Percentiles rank a stretch among this genome's conserved stretches.
Evolutionary conservation across 1,284 basidiomycete genomes (phyloP).

Genomic region (Papiliotrema nemorosa): DNA sequence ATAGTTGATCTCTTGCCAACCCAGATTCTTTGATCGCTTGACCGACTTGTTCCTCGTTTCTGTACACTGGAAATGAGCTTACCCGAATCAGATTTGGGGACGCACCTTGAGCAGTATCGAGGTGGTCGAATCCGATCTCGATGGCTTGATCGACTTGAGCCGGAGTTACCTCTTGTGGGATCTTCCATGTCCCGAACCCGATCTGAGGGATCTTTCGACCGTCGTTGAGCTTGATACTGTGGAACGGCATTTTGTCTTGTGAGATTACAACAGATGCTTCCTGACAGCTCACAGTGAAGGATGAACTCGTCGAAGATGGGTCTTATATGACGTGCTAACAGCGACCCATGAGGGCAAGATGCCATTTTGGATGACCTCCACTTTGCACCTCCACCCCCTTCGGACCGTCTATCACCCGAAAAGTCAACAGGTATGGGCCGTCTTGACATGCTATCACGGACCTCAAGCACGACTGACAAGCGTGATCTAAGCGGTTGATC

Average conservation of each 20-base stretch:
- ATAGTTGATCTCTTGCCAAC: slow-evolving; percentile 52
- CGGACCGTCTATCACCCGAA: too few relatives aligned
- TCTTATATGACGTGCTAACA: too few relatives aligned
- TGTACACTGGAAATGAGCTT: slow-evolving; percentile 17
- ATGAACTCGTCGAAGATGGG: not conserved
- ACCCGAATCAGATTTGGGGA: not conserved
- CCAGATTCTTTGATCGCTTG: slow-evolving; percentile 50
- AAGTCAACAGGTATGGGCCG: too few relatives aligned
- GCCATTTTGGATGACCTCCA: too few relatives aligned
- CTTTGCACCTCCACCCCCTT: too few relatives aligned
- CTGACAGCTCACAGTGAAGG: not conserved
- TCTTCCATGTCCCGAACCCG: slow-evolving; percentile 46
- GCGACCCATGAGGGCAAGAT: too few relatives aligned
- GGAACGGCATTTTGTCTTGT: slow-evolving; percentile 26
- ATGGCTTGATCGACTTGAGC: slow-evolving; percentile 42
- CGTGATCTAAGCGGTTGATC: too few relatives aligned
- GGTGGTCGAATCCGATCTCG: slow-evolving; percentile 46
- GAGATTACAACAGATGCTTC: not conserved
- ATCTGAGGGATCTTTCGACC: slow-evolving; percentile 46
- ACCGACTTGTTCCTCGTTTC: slow-evolving; percentile 52
- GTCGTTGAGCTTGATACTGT: slow-evolving; percentile 45
- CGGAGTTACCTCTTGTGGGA: slow-evolving; percentile 32
- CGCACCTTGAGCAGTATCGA: slow-evolving; percentile 47
- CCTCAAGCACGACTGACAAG: too few relatives aligned
- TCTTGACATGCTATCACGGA: too few relatives aligned